Conservation (phyloP, 163 green algal species). For the Coccomyxa subellipsoidea region DNA sequence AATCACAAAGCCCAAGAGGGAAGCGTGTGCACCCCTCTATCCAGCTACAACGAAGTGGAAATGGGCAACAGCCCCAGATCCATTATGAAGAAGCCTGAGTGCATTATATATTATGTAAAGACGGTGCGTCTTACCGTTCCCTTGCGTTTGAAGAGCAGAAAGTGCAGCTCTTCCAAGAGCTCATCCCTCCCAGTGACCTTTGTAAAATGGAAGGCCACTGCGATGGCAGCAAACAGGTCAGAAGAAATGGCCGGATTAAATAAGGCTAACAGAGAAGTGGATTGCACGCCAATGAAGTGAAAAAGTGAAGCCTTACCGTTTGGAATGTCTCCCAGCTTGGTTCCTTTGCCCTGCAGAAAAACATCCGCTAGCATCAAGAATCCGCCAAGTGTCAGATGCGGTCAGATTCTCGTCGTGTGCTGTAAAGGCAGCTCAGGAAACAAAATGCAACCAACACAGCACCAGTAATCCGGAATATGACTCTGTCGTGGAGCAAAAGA, state of each 20-base stretch:
- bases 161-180: slow-evolving; percentile 42
- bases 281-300: not conserved
- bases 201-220: slow-evolving; percentile 40
- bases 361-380: not conserved
- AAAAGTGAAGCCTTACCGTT: slow-evolving; percentile 27
- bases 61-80: too few species aligned
- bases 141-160: slow-evolving; percentile 40
- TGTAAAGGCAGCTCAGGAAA: too few species aligned
- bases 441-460: too few species aligned
- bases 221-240: not conserved
- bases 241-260: not conserved
- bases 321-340: slow-evolving; percentile 46
- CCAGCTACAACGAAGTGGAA: not conserved
- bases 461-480: too few species aligned
- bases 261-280: not conserved
- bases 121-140: slow-evolving; percentile 32
- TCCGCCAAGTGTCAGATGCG: not conserved
- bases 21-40: not conserved
- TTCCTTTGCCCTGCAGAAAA: slow-evolving; percentile 35
- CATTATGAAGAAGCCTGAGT: too few species aligned
- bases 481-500: too few species aligned
- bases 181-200: slow-evolving; percentile 40
- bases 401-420: too few species aligned
- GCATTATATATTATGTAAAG: too few species aligned
- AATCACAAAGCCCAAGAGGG: not conserved